A percentile compares a stretch with the other conserved stretches of the same genome.
phyloP scores from a whole-genome alignment of 2,329 filamentous ascomycete species.

The Chaetomium sp. region DNA sequence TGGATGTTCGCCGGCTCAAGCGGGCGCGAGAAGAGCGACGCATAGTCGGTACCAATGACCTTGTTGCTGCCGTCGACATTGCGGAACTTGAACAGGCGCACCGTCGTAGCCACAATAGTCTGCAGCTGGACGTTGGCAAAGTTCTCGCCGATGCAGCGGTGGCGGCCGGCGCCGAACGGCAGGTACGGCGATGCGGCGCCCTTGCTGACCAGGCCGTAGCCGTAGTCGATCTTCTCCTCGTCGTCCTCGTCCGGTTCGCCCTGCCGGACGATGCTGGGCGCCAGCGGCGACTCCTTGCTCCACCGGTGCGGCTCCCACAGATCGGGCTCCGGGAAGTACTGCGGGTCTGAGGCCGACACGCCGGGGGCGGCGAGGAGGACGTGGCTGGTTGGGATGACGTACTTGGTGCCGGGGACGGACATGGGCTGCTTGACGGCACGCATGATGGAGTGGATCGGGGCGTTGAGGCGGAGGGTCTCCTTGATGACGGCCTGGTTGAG shows the following conservation, averaged over 20 bases:
- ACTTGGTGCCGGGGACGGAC: conserved; percentile 74
- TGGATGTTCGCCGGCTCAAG: conserved; percentile 63
- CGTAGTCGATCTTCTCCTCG: conserved; percentile 82
- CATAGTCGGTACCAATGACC: conserved; percentile 63
- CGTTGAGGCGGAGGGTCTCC: conserved; percentile 85
- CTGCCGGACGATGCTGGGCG: conserved; percentile 39
- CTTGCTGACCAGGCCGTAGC: conserved; percentile 88
- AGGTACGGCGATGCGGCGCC: conserved; percentile 85
- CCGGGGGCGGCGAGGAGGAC: conserved; percentile 79
- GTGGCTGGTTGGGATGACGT: conserved; percentile 73
- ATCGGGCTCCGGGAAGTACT: conserved; percentile 75
- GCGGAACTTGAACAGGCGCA: conserved; percentile 72
- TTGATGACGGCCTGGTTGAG: conserved; percentile 82
- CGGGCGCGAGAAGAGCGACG: conserved; percentile 67
- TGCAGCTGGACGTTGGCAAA: conserved; percentile 91
- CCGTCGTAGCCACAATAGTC: conserved; percentile 71
- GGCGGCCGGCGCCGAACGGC: conserved; percentile 86
- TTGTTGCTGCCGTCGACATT: conserved; percentile 65
- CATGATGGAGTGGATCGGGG: conserved; percentile 92
- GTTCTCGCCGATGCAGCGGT: conserved; percentile 93
- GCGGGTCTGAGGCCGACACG: conserved; percentile 63
- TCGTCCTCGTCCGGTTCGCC: conserved; percentile 41
- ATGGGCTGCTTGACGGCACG: conserved; percentile 86
- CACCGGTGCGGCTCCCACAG: conserved; percentile 89
- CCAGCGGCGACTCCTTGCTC: conserved; percentile 59